Conservation (phyloP, 2,329 filamentous ascomycete species). For the Botrytis hyacinthi region DNA sequence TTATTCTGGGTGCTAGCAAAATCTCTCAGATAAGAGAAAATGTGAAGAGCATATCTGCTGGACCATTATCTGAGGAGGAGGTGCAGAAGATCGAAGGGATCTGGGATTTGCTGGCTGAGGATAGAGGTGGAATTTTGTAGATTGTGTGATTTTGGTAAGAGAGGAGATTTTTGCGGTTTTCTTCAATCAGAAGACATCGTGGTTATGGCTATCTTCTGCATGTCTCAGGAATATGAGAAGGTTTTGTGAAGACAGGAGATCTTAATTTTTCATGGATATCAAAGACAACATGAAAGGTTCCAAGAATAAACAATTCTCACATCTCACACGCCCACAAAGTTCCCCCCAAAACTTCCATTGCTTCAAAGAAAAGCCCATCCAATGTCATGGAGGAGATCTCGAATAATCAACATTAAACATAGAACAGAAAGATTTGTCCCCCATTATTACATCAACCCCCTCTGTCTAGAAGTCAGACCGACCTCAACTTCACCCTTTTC, state of each 20-base stretch:
- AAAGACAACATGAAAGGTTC: not conserved
- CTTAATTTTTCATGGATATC: not conserved
- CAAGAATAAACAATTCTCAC: not conserved
- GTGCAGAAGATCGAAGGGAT: not conserved
- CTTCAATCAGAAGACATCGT: not conserved
- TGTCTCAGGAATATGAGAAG: not conserved
- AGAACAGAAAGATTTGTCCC: too few relatives aligned
- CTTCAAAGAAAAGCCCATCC: not conserved
- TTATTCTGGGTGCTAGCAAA: not conserved
- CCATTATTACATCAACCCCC: not conserved
- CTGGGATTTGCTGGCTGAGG: not conserved
- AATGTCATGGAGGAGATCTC: rapidly evolving
- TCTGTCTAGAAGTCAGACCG: not conserved
- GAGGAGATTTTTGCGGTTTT: not conserved
- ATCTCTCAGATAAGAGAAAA: not conserved
- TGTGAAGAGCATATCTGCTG: not conserved
- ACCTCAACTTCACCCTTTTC: not conserved
- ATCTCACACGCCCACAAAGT: not conserved
- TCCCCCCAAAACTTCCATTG: not conserved
- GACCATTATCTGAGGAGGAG: not conserved
- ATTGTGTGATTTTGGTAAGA: not conserved
- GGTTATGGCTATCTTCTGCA: not conserved
- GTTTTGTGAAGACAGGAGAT: rapidly evolving
- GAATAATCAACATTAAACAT: not conserved
- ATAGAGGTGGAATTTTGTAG: not conserved